Base-by-base conservation (phyloP, 345 rosid species). In the Salix viminalis region DNA sequence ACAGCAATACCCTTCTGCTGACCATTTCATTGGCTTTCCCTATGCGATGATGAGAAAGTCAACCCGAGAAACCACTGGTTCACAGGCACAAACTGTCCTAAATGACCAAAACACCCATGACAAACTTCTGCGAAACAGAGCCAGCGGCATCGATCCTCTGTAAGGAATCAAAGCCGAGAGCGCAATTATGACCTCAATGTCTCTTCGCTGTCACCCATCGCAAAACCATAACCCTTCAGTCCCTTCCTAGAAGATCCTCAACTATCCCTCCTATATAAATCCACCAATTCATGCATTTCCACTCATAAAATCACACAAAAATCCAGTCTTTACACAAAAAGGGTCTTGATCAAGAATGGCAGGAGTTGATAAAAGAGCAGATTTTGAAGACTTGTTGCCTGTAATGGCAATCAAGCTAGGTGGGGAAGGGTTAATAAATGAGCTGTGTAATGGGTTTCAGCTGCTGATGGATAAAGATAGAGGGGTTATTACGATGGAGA, bases 361-460 rank as follows among this genome's bases (percentile, higher is more conserved):
- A 23, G 62, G 62, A 3, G 62, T n/a, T 58, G 62, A n/a, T 24
- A 58, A 58, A 58, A 58, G 62, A 58, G 15, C 78, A 26, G 72
- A 54, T 23, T 94, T 94, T 79, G 84, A 91, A 8, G 98, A 92
- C 80, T 81, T 72, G 82, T 82, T 94, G 71, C 98, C 97, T 1
- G 26, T 86, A 1, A 90, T 92, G 97, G 96, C 96, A 0, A 44
- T 88, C 68, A 91, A 92, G 77, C 90, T 94, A 5, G 96, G 98
- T 4, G 91, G 94, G 32, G 97, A 92, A 44, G 97, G 89, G 7
- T 68, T 94, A 10, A 91, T 94, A 5, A 87, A 85, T 19, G 96
- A 94, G 85, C 79, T 92, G 7, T 94, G 96, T 69, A 92, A 92
- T 62, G 98, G 97, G 61, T 94, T 94, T 79, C 84, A 85, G 67